Evolutionary conservation across 2,329 filamentous ascomycete species (phyloP).

Genomic region (Arthroderma sp.): DNA sequence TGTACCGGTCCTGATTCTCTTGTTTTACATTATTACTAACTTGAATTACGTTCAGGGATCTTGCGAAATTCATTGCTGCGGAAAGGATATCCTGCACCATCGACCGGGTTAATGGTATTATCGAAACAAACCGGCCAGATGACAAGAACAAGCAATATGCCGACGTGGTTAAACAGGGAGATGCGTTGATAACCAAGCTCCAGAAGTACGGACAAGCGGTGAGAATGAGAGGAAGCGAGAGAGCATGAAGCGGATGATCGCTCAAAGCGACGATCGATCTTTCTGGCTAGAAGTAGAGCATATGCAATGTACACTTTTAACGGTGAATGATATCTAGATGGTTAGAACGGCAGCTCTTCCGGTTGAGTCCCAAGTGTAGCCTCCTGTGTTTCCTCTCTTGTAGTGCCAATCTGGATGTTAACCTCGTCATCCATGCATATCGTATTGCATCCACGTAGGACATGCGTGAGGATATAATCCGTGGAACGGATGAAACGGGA

Average conservation of each 20-base stretch:
- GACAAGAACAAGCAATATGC: conserved; percentile 99
- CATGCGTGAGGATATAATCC: too few relatives aligned
- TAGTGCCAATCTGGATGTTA: too few relatives aligned
- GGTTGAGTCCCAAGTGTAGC: too few relatives aligned
- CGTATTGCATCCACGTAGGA: too few relatives aligned
- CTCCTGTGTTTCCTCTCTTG: too few relatives aligned
- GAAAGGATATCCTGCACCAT: conserved; percentile 94
- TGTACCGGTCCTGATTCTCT: neutral
- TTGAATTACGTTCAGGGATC: conserved; percentile 48
- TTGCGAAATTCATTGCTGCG: conserved; percentile 92
- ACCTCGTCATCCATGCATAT: too few relatives aligned
- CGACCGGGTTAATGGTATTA: conserved; percentile 89
- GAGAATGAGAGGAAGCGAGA: conserved; percentile 82
- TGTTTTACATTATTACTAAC: conserved; percentile 11
- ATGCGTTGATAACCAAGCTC: conserved; percentile 94
- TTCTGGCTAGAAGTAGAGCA: too few relatives aligned
- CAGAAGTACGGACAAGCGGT: conserved; percentile 99
- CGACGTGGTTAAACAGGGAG: conserved; percentile 93
- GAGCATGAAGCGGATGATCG: conserved; percentile 30
- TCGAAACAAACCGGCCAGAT: conserved; percentile 94
- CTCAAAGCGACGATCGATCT: too few relatives aligned
- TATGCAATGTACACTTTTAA: too few relatives aligned
- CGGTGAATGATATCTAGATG: too few relatives aligned
- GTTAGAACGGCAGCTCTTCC: too few relatives aligned
- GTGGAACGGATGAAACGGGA: too few relatives aligned